Percentiles rank a stretch among this genome's conserved stretches.
These are phyloP conservation scores for Gloeostereum incarnatum DNA, from an alignment of 768 basidiomycete genomes.

Conservation along the genomic window DNA sequence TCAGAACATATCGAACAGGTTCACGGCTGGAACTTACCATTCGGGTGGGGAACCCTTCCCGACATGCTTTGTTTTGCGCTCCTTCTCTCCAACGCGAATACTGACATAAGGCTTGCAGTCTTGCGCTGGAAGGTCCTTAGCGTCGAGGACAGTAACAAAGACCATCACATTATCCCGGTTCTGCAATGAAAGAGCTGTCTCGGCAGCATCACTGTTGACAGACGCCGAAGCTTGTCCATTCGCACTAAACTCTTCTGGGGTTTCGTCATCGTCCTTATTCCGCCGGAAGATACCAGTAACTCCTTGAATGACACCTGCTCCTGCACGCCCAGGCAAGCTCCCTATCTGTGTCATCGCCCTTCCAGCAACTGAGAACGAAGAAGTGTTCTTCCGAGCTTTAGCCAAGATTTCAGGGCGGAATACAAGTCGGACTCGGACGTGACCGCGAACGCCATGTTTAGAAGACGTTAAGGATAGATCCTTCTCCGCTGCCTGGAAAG, in stretches of 20 bases:
- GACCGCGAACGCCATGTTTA: conserved; percentile 74
- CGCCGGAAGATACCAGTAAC: conserved; percentile 65
- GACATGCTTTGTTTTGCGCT: conserved; percentile 77
- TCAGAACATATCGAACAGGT: not conserved
- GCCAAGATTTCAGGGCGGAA: conserved; percentile 89
- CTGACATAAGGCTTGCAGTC: conserved; percentile 72
- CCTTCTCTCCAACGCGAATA: conserved; percentile 75
- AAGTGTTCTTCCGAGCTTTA: conserved; percentile 77
- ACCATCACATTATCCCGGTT: conserved; percentile 52
- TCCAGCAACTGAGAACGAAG: conserved; percentile 80
- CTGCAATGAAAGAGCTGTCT: conserved; percentile 3
- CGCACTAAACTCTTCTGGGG: conserved; percentile 12
- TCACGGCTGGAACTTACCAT: conserved; percentile 59
- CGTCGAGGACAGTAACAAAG: conserved; percentile 62
- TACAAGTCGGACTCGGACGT: conserved; percentile 56
- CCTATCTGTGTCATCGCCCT: conserved; percentile 83
- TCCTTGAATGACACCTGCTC: conserved; percentile 72
- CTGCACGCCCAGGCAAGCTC: conserved; percentile 62
- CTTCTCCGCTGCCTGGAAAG: conserved; percentile 60
- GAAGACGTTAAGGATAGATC: conserved; percentile 41
- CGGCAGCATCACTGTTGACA: conserved; percentile 20
- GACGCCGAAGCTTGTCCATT: conserved; percentile 49
- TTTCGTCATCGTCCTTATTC: conserved; percentile 25
- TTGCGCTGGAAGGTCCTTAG: conserved; percentile 51
- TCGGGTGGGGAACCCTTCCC: conserved; percentile 69